Base-by-base conservation (phyloP, 306 rosid species). In the Benincasa hispida region DNA sequence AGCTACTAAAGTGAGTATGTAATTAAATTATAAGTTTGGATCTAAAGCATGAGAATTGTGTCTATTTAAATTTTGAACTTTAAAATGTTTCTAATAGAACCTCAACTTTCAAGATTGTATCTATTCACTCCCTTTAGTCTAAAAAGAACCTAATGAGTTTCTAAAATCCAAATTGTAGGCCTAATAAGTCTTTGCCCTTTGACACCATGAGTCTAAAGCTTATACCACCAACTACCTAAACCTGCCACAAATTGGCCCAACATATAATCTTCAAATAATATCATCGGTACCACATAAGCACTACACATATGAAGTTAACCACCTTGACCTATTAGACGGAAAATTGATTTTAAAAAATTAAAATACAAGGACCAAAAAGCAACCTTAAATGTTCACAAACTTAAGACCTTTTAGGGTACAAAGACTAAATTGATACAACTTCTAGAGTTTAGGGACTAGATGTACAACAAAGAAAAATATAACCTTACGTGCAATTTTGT, bases 401-500 rank as follows among this genome's bases (percentile, higher is more conserved):
- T 58, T 58, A 6, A 25, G 25, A 58, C n/a, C 5, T 4, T 27
- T 59, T 59, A 27, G 7, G 14, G 18, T 59, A 27, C n/a, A 59
- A 59, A 15, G 1, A 59, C 34, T 59, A 25, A 59, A 59, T 59
- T 25, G n/a, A 59, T 19, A 59, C 35, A 12, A 59, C n/a, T 13
- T 25, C 27, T 25, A 27, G 13, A 27, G 37, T 25, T 59, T 14
- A 27, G 7, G 9, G 0, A 6, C 37, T 37, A 25, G 17, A 27
- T 2, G 3, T 14, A 58, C 28, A 28, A 66, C 56, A 69, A 42
- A 50, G n/a, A 55, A 55, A 37, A 19, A 17, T n/a, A 68, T 48
- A 79, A 55, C 39, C 91, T 79, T 84, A 94, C 97, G 81, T 35
- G 98, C 92, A 89, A 94, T 94, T 82, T 90, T 94, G 88, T 94